These are phyloP conservation scores for Theileria parva DNA, from an alignment of 169 alveolate genomes.

Conservation along the genomic window DNA sequence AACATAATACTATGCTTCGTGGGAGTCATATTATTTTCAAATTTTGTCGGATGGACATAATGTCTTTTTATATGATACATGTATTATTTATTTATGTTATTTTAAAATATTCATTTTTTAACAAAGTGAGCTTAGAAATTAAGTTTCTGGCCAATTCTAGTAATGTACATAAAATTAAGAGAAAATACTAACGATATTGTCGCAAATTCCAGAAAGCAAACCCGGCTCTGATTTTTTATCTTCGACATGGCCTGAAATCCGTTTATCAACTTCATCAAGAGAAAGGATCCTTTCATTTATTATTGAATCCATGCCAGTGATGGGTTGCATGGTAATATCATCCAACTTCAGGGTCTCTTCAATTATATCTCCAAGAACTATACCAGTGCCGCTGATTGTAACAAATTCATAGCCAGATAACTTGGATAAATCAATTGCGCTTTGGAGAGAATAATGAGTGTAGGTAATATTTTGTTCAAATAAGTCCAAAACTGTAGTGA, in stretches of 20 bases:
- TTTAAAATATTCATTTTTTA: background rate
- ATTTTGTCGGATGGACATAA: constrained; percentile 60
- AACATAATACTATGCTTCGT: constrained; percentile 42
- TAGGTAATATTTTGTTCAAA: background rate
- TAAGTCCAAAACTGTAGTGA: background rate
- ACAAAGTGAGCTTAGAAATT: background rate
- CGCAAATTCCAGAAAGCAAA: background rate
- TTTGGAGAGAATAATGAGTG: background rate
- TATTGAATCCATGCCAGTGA: background rate
- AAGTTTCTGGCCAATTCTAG: background rate
- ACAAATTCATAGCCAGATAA: background rate
- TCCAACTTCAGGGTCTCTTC: background rate
- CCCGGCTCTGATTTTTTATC: background rate
- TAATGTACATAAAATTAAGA: background rate
- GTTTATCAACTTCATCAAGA: background rate
- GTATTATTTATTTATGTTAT: background rate
- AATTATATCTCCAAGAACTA: background rate
- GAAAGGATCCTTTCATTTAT: background rate
- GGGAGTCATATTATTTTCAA: constrained; percentile 53
- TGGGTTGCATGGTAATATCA: background rate
- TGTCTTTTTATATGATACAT: background rate
- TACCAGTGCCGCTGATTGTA: background rate
- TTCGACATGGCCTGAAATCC: background rate
- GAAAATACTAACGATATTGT: background rate
- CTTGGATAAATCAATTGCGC: background rate